phyloP scores from a whole-genome alignment of 495 filamentous ascomycete species.

The Penicillium goetzii region DNA sequence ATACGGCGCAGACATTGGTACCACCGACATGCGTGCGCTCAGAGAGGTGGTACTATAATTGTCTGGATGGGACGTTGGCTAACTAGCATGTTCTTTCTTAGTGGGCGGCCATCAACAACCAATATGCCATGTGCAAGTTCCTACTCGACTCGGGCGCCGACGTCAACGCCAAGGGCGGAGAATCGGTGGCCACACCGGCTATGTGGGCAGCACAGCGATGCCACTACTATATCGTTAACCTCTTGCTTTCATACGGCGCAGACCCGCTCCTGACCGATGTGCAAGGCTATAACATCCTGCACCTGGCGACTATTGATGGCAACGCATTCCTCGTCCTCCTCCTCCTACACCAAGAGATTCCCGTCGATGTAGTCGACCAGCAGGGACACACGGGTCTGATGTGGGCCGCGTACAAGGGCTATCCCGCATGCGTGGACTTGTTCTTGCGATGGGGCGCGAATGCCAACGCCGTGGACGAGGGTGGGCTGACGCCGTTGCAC shows the following conservation, averaged over 20 bases:
- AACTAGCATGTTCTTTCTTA: slow-evolving; percentile 38
- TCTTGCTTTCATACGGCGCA: slow-evolving; percentile 84
- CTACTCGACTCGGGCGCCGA: slow-evolving; percentile 87
- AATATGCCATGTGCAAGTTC: slow-evolving; percentile 94
- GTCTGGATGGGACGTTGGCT: not conserved
- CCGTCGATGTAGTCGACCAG: slow-evolving; percentile 85
- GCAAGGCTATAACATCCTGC: slow-evolving; percentile 95
- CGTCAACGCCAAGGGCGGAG: slow-evolving; percentile 92
- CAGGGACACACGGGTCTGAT: slow-evolving; percentile 91
- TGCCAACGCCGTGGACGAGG: slow-evolving; percentile 85
- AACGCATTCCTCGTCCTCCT: slow-evolving; percentile 92
- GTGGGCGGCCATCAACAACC: slow-evolving; percentile 99
- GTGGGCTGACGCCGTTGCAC: slow-evolving; percentile 90
- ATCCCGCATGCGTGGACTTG: slow-evolving; percentile 84
- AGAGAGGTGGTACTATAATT: not conserved
- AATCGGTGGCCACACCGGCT: slow-evolving; percentile 87
- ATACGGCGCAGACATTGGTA: not conserved
- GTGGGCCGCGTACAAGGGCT: slow-evolving; percentile 99
- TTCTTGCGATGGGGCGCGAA: slow-evolving; percentile 95
- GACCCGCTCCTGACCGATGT: slow-evolving; percentile 87
- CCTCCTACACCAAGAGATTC: slow-evolving; percentile 87
- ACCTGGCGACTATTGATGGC: slow-evolving; percentile 95
- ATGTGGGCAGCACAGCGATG: slow-evolving; percentile 97
- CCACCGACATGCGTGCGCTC: not conserved
- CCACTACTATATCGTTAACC: slow-evolving; percentile 81